Evolutionary conservation across 2,329 filamentous ascomycete species (phyloP).

Genomic region (Trichoderma polysporum): DNA sequence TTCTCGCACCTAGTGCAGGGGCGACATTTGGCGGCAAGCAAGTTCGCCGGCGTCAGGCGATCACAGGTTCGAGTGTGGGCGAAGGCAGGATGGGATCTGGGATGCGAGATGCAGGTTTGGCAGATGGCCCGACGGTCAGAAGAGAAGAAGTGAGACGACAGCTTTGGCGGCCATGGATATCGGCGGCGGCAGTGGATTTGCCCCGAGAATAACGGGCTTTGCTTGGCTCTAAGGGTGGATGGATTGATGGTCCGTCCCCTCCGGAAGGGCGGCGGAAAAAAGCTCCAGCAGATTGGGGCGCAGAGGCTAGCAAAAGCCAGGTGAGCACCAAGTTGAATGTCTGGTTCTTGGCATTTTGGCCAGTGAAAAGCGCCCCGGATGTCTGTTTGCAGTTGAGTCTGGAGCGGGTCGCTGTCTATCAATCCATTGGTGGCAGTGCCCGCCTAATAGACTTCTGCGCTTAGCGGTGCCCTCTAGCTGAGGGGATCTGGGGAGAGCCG

Average conservation of each 20-base stretch:
- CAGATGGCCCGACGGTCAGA: not conserved
- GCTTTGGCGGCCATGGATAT: not conserved
- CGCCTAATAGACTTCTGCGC: slow-evolving; percentile 9
- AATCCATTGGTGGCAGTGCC: not conserved
- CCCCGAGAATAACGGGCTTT: not conserved
- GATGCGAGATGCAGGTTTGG: not conserved
- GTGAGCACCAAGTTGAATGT: not conserved
- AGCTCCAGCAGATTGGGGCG: slow-evolving; percentile 8
- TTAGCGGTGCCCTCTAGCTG: not conserved
- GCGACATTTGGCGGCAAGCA: slow-evolving; percentile 6
- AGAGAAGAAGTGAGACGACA: not conserved
- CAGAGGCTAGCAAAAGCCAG: slow-evolving; percentile 8
- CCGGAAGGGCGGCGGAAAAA: slow-evolving; percentile 13
- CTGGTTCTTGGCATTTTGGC: not conserved
- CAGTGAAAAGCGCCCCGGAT: too few species aligned
- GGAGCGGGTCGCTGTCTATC: not conserved
- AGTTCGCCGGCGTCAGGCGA: not conserved
- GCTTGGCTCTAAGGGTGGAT: not conserved
- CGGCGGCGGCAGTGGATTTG: slow-evolving; percentile 12
- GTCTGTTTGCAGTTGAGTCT: slow-evolving; percentile 5
- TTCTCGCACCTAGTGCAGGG: not conserved
- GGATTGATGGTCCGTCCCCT: slow-evolving; percentile 9
- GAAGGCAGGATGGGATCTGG: not conserved
- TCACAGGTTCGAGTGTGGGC: not conserved
- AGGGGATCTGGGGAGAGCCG: not conserved